Evolutionary conservation across 2,329 filamentous ascomycete species (phyloP), one percentile per base, ranked within the genome.

Genomic region (Eurotiales sp.): DNA sequence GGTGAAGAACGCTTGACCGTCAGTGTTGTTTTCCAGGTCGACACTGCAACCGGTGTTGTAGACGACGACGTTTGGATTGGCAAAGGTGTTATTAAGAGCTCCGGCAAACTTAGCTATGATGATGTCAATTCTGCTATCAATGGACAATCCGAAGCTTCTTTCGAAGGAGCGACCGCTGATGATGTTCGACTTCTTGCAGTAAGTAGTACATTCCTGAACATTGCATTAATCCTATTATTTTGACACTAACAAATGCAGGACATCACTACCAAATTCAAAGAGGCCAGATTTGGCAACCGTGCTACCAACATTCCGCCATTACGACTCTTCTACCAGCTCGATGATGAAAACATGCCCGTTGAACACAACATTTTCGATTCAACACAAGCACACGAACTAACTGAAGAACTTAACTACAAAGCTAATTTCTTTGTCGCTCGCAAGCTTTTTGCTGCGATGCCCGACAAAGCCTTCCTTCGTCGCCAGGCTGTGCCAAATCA

Each of bases 261-360:
- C 59, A 83, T 96, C 57, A 84, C 90, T 4, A 87, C 90, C 65
- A 96, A 93, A 70, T 95, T 97, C 79, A 87, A 90, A 39, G 89
- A 96, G 72, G 79, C 83, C 45, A 87, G 93, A 54, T 87, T 96
- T 53, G 88, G 87, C 51, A 86, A 90, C 47, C 86, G 87, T 30
- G 84, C 84, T 39, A 83, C 87, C 57, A 84, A 87, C 11, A 88
- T 96, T 61, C 87, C 91, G 29, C 86, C 92, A 36, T 82, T 99
- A 47, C 87, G 93, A 52, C 80, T 99, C 42, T 77, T 97, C 55
- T 90, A 96, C 71, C 91, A 96, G 72, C 80, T 97, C 36, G 93
- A 99, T 61, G 93, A 99, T 61, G 93, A 99, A 77, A 97, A 97
- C 69, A 90, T 96, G 48, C 93, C 92, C 2, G 91, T 97, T 36